Evolutionary conservation across 164 flowering plant species (phyloP).

Genomic region (Vitis labrusca): DNA sequence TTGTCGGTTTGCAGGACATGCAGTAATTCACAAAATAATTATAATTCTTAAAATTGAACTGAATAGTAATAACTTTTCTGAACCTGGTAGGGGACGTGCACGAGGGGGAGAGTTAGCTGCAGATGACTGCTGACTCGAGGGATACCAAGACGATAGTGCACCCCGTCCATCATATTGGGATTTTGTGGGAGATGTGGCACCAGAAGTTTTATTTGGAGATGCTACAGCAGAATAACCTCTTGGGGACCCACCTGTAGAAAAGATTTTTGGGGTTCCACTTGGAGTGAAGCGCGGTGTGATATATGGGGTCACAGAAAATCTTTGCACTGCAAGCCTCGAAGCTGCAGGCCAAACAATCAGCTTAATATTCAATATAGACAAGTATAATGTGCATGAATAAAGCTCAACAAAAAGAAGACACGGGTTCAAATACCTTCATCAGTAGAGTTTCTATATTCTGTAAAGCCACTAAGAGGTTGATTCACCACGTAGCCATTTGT

Average conservation of each 20-base stretch:
- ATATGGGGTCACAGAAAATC: constrained; percentile 76
- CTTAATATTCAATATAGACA: background rate
- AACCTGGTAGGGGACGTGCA: constrained; percentile 74
- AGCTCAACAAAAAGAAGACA: too few species aligned
- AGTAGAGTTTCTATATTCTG: constrained; percentile 27
- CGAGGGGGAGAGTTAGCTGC: constrained; percentile 96
- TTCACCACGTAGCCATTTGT: constrained; percentile 37
- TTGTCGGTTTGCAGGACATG: too few species aligned
- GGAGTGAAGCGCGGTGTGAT: constrained; percentile 82
- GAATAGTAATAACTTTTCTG: constrained; percentile 1
- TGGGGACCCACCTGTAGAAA: constrained; percentile 71
- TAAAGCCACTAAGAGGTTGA: constrained; percentile 34
- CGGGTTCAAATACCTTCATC: constrained; percentile 52
- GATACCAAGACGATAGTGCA: constrained; percentile 66
- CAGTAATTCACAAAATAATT: background rate
- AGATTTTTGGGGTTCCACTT: constrained; percentile 69
- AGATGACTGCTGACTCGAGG: constrained; percentile 93
- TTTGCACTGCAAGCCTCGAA: constrained; percentile 43
- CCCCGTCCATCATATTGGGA: constrained; percentile 48
- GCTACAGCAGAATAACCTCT: constrained; percentile 70
- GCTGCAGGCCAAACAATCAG: constrained; percentile 36
- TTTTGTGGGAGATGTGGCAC: constrained; percentile 65
- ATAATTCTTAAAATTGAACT: background rate
- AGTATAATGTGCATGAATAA: background rate
- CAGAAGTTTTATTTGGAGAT: constrained; percentile 66